Evolutionary conservation across 305 asterid species (phyloP).

Genomic region (Fraxinus latifolia): DNA sequence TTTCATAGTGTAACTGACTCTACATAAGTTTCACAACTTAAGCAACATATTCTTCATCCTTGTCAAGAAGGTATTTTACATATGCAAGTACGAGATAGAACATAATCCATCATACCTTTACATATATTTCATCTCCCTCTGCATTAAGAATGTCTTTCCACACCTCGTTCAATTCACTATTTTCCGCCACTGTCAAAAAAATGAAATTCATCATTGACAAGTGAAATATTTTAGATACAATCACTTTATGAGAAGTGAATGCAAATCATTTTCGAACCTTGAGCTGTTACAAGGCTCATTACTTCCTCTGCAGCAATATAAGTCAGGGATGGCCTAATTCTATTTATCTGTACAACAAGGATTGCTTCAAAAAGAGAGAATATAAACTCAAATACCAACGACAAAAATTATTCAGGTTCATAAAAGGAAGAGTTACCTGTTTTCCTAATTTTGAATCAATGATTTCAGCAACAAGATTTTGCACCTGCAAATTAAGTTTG

Average conservation of each 20-base stretch:
- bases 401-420: constrained; percentile 8
- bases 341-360: constrained; percentile 48
- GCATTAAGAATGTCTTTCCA: constrained; percentile 93
- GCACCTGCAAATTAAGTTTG: constrained; percentile 52
- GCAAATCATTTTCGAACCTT: constrained; percentile 46
- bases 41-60: neutral
- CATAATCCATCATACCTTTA: constrained; percentile 51
- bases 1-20: neutral
- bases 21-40: neutral
- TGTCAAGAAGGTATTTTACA: neutral
- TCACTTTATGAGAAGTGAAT: neutral
- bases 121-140: constrained; percentile 92
- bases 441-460: constrained; percentile 88
- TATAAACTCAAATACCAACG: neutral
- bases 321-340: constrained; percentile 81
- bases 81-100: neutral
- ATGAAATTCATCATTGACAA: constrained; percentile 7
- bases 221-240: neutral
- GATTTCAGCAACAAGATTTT: constrained; percentile 89
- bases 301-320: constrained; percentile 88
- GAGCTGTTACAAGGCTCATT: constrained; percentile 99
- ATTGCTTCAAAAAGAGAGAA: neutral
- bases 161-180: constrained; percentile 73
- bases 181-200: constrained; percentile 68
- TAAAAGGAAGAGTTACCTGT: constrained; percentile 46